Percentiles rank a stretch among this genome's conserved stretches.
phyloP scores from a whole-genome alignment of 129 eudicot genomes.

The Ambrosia trifida region DNA sequence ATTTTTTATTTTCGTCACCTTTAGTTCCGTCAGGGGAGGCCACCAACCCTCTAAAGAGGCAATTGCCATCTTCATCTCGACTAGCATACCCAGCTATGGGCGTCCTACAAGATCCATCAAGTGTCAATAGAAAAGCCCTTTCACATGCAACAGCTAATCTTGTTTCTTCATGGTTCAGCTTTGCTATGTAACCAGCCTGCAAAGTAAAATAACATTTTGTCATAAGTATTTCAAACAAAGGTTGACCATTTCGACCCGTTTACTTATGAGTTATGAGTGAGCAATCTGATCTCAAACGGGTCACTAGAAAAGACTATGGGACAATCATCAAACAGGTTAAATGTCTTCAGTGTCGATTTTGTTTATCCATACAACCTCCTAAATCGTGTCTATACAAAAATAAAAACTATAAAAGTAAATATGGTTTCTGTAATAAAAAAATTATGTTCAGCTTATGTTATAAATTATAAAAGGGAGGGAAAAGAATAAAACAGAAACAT shows the following conservation, averaged over 20 bases:
- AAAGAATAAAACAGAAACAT: neutral
- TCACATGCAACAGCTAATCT: constrained; percentile 93
- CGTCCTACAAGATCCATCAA: constrained; percentile 94
- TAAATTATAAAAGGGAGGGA: neutral
- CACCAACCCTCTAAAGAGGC: constrained; percentile 80
- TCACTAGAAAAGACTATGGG: too few relatives aligned
- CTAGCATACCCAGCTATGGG: constrained; percentile 94
- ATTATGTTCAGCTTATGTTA: neutral
- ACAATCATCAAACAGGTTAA: neutral
- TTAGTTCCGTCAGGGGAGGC: constrained; percentile 90
- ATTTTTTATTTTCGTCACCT: constrained; percentile 46
- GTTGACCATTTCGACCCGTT: neutral
- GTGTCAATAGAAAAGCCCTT: constrained; percentile 68
- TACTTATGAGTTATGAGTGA: too few relatives aligned
- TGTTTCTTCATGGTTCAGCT: constrained; percentile 90
- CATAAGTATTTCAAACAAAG: neutral
- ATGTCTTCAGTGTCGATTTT: neutral
- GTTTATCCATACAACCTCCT: neutral
- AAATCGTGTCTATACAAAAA: neutral
- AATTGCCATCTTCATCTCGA: constrained; percentile 73
- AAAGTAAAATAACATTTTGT: constrained; percentile 20
- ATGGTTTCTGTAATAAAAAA: neutral
- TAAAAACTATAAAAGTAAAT: neutral
- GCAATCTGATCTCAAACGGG: too few relatives aligned
- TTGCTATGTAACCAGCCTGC: constrained; percentile 74